Evolutionary conservation across 1,139 yeast genomes (phyloP).

Genomic region (Debaryomyces singareniensis): DNA sequence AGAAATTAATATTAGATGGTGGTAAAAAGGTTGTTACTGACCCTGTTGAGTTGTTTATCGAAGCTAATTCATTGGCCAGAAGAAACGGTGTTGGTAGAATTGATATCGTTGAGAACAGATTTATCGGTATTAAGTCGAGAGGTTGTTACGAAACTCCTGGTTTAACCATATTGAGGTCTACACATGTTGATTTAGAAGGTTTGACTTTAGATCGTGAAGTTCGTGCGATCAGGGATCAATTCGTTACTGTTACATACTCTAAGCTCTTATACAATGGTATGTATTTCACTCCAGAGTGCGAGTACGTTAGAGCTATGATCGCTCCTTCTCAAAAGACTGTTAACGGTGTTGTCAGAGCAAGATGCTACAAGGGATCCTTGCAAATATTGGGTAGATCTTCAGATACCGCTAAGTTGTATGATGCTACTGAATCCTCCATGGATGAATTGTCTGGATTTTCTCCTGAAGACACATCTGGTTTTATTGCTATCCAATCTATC

Average conservation of each 20-base stretch:
- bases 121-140: constrained; percentile 96
- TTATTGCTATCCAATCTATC: constrained; percentile 95
- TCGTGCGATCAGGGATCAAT: constrained; percentile 91
- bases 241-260: constrained; percentile 90
- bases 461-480: constrained; percentile 95
- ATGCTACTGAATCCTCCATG: constrained; percentile 97
- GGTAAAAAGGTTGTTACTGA: constrained; percentile 60
- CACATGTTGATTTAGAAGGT: constrained; percentile 96
- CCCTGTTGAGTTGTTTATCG: constrained; percentile 86
- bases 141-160: constrained; percentile 99
- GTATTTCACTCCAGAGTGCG: constrained; percentile 98
- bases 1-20: constrained; percentile 64
- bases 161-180: constrained; percentile 83
- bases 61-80: constrained; percentile 93
- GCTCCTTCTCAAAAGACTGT: constrained; percentile 91
- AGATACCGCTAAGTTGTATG: constrained; percentile 90
- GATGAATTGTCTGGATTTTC: constrained; percentile 97
- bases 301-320: constrained; percentile 88
- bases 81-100: constrained; percentile 99
- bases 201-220: constrained; percentile 96
- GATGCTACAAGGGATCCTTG: constrained; percentile 87
- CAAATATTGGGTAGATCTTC: constrained; percentile 89
- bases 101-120: constrained; percentile 97
- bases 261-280: constrained; percentile 92
- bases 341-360: constrained; percentile 91